Percentiles rank a stretch among this genome's conserved stretches.
These are phyloP conservation scores for Arabidopsis suecica DNA, from an alignment of 345 rosid species.

Conservation along the genomic window DNA sequence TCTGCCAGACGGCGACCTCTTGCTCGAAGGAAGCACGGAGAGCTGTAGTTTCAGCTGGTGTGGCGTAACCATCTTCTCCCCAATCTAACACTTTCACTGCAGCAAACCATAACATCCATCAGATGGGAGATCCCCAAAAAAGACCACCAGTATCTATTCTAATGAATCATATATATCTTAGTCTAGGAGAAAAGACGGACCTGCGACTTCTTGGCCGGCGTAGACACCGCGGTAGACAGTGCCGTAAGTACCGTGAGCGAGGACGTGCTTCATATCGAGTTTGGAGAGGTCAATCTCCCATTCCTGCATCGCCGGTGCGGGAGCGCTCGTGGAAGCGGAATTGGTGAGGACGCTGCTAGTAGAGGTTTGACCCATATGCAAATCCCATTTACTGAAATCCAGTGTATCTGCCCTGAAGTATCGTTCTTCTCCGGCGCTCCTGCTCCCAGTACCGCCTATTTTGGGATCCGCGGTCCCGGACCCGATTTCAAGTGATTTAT, in stretches of 20 bases:
- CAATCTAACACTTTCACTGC: conserved; percentile 81
- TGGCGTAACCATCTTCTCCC: conserved; percentile 76
- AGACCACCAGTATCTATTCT: no score
- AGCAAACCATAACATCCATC: not conserved
- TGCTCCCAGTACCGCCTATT: conserved; percentile 50
- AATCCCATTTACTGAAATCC: conserved; percentile 84
- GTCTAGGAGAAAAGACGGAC: conserved; percentile 37
- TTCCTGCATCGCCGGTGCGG: conserved; percentile 59
- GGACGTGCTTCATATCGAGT: conserved; percentile 63
- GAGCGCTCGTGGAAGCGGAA: conserved; percentile 52
- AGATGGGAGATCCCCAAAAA: not conserved
- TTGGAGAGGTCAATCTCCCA: conserved; percentile 85
- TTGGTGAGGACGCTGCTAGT: conserved; percentile 57
- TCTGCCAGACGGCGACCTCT: conserved; percentile 94
- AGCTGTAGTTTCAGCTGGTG: conserved; percentile 64
- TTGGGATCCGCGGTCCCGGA: conserved; percentile 12
- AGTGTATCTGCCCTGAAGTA: conserved; percentile 73
- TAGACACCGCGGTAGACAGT: conserved; percentile 75
- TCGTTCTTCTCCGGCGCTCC: conserved; percentile 58
- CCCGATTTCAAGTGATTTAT: conserved; percentile 5
- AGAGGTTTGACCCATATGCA: conserved; percentile 75
- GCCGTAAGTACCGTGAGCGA: conserved; percentile 80
- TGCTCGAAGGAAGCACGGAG: conserved; percentile 74
- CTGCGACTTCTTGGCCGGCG: conserved; percentile 81
- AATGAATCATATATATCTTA: no score